Evolutionary conservation across 202 grass and related monocot genomes (phyloP), one percentile per base, ranked within the genome.

Genomic region (Setaria viridis): DNA sequence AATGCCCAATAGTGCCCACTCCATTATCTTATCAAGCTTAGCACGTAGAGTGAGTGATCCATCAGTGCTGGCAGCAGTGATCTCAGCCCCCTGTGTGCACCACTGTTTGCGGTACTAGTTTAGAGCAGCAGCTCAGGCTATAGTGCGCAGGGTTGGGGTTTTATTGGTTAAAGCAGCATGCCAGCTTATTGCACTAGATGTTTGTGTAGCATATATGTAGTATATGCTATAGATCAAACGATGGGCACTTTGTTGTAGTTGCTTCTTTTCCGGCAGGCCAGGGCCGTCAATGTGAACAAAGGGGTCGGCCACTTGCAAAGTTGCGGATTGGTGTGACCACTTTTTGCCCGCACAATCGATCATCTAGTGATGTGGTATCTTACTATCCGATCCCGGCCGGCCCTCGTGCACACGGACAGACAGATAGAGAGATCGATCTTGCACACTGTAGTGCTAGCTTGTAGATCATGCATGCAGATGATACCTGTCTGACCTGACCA

Each of bases 241-340:
- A 6, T 46, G 43, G 43, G 9, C 6, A 46, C 43, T 46, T 46
- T 46, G 43, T 7, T 30, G 43, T 10, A 29, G 70, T 72, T 72
- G 70, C 70, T 72, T 72, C 70, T 72, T 72, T 72, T 72, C 70
- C 70, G 70, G 70, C 70, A 72, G 70, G 70, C n/a, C 39, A 25
- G 39, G 39, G 39, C 5, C 3, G 65, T 33, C 49, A 70, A 25
- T 25, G 25, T 25, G 25, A n/a, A 39, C 11, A 71, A 48, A 71
- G 68, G 11, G 68, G 68, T 71, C 43, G 43, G 68, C 68, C 68
- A 71, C 68, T 71, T 30, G 68, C 68, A 71, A 71, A 70, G 67
- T 20, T 70, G 67, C 20, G 19, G 19, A 70, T 71, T 68, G 66
- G 66, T 42, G 66, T 9, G 8, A 7, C 8, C 35, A 39, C 66